Percentiles rank a stretch among this genome's conserved stretches.
Conservation (phyloP, 208 protist genomes). For the Polymyxa betae region DNA sequence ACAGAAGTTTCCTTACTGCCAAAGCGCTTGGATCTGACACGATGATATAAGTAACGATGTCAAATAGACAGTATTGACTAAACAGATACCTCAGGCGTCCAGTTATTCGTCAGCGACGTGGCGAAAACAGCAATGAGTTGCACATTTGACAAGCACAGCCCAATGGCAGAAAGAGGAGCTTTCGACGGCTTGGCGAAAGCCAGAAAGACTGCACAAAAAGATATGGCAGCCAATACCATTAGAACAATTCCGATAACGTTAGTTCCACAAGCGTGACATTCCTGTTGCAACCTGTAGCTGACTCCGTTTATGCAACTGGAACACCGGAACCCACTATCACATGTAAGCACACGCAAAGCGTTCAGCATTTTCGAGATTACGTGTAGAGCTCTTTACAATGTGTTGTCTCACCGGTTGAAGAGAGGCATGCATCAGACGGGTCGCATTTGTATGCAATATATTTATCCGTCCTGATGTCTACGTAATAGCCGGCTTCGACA, state of each 20-base stretch:
- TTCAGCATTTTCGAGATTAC: background rate
- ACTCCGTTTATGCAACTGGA: background rate
- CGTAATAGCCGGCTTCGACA: background rate
- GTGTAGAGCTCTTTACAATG: background rate
- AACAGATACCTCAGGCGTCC: conserved; percentile 27
- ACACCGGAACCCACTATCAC: background rate
- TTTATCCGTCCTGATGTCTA: background rate
- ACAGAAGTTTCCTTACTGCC: background rate
- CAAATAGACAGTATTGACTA: background rate
- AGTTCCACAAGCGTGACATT: background rate
- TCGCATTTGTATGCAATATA: background rate
- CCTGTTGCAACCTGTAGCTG: background rate
- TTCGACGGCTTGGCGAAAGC: background rate
- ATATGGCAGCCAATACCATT: background rate
- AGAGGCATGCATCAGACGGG: background rate
- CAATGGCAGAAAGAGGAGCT: background rate
- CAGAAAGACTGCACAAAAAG: background rate
- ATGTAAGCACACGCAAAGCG: background rate
- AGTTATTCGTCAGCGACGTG: background rate
- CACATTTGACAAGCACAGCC: background rate
- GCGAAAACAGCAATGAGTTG: conserved; percentile 45
- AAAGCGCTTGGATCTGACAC: background rate
- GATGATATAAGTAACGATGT: background rate
- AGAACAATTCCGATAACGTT: background rate
- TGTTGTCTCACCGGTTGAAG: background rate